A percentile compares a stretch with the other conserved stretches of the same genome.
phyloP scores from a whole-genome alignment of 441 rosid species.

The Rhodomyrtus psidioides region DNA sequence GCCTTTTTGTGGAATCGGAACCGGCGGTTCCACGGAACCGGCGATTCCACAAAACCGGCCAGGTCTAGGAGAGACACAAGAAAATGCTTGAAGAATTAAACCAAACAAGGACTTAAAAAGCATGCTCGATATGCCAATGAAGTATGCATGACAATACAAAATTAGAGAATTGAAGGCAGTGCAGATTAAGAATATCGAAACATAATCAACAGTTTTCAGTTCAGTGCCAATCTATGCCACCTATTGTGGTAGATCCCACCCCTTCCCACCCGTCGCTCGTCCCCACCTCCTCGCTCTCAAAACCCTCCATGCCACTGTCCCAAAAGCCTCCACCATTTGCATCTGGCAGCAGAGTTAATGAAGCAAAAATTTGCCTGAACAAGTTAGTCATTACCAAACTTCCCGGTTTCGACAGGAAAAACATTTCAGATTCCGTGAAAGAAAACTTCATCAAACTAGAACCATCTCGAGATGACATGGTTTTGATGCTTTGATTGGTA shows the following conservation, averaged over 20 bases:
- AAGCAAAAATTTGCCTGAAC: not conserved
- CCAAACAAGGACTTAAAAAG: not conserved
- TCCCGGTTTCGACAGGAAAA: not conserved
- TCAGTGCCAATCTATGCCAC: slow-evolving; percentile 73
- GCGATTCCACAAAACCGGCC: no score
- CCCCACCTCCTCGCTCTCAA: slow-evolving; percentile 79
- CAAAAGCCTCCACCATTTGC: slow-evolving; percentile 88
- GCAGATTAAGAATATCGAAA: no score
- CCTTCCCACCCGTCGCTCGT: slow-evolving; percentile 86
- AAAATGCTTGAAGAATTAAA: not conserved
- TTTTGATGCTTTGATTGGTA: not conserved
- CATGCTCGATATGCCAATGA: not conserved
- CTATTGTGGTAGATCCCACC: slow-evolving; percentile 70
- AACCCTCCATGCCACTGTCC: slow-evolving; percentile 84
- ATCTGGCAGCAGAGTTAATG: slow-evolving; percentile 36
- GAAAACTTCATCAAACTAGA: not conserved
- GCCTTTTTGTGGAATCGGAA: no score
- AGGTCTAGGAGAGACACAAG: no score
- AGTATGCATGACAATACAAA: not conserved
- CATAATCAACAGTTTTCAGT: not conserved
- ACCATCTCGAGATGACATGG: not conserved
- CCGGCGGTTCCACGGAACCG: no score
- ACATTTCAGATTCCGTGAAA: not conserved
- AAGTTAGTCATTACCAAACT: not conserved
- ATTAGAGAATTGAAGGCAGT: not conserved